Base-by-base conservation (phyloP, 768 basidiomycete genomes). In the Mycena rebaudengoi region DNA sequence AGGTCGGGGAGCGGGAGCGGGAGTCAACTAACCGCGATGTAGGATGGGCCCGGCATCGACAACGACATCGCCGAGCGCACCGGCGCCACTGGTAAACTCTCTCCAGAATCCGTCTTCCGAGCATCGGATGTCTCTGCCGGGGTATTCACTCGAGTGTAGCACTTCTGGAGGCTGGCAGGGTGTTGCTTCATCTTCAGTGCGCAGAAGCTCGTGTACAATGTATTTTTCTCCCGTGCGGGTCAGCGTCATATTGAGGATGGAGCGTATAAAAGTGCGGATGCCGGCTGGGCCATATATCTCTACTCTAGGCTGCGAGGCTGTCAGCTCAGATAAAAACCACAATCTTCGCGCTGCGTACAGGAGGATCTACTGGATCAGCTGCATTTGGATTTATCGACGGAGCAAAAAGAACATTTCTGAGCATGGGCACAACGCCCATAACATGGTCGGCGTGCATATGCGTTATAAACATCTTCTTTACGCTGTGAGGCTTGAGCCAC, bases 251-350 rank as follows among this genome's bases (percentile, higher is more conserved):
- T 82, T 82, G 69, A 95, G 81, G 56, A 85, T 86, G 39, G 84
- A 84, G 43, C 94, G 90, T 25, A 96, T 78, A 74, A 95, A 91
- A 20, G 79, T 75, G 28, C 95, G 90, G 20, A 95, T 75, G 26
- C 94, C 94, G 13, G 87, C 85, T 0, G 92, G 94, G 0, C 94
- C 94, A 71, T 89, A 95, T 25, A 96, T 82, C 46, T 94, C 86
- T 32, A 95, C 79, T 35, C 76, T 80, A 0, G 87, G 86, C 81
- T 86, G 63, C 50, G 25, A 56, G 44, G 26, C 43, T 26, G 33
- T 32, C 5, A 32, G 53, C 49, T 49, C 46, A 71, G 59, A 13
- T 61, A 26, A 53, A 57, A n/a, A 28, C 29, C 45, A 58, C 39
- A 45, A 66, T 60, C 39, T 64, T 18, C 35, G 44, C 51, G 49